These are phyloP conservation scores for maize (Zea mays) DNA, from an alignment of 176 grass and related monocot genomes.

Conservation along the genomic window Zm-B73-REFERENCE-NAM-5.0 NC_050100.1:215866501-215867000, in stretches of 20 bases:
- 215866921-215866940: background rate
- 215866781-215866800: background rate
- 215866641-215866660: background rate
- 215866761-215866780: background rate
- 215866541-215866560: background rate
- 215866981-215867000: slow-evolving; percentile 3
- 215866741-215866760: background rate
- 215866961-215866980: background rate
- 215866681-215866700: background rate
- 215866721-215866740: background rate
- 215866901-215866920: background rate
- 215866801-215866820: background rate
- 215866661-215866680: background rate
- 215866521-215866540: background rate
- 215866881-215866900: background rate
- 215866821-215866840: background rate
- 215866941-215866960: background rate
- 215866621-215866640: background rate
- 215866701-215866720: background rate
- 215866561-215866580: background rate
- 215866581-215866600: background rate
- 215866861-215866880: background rate
- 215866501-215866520: background rate
- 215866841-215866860: background rate
- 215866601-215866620: background rate